Evolutionary conservation across 345 rosid species (phyloP), one percentile per base, ranked within the genome.

Genomic region (Eucalyptus erythrocorys): DNA sequence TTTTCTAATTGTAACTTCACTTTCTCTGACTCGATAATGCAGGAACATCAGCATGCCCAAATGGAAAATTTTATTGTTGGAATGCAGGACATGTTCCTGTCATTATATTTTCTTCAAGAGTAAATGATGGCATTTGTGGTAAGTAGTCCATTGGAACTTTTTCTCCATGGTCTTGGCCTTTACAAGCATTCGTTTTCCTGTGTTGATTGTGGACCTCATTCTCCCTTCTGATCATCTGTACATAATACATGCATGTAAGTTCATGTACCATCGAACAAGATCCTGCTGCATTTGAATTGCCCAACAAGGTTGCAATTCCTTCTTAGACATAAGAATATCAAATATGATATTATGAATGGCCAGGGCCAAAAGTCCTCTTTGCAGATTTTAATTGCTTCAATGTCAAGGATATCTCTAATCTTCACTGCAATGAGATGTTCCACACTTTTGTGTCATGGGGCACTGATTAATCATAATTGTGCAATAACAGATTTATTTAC

Each of bases 91-190:
- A 97, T 87, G 51, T 91, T 89, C 94, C 99, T 16, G 43, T 91
- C 42, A 13, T 91, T 82, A 51, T 97, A 50, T 98, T 94, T 91
- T 96, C 99, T 88, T 97, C 98, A n/a, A 95, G 97, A 92, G 99
- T 98, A 88, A 98, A 97, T 91, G 99, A 98, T 90, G 99, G 99
- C 32, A 94, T 98, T 50, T 97, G 99, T 86, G 99, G 99, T 98
- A 91, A 88, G 95, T 90, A 86, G 43, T 79, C 55, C 16, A 0
- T 50, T 30, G 59, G 48, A 85, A 85, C 27, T 48, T 68, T 42
- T 86, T 34, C 79, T 48, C 42, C 27, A 19, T 17, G 48, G 66
- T 61, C 40, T 82, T 85, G 61, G 19, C 84, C 34, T 40, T 17
- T 57, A 6, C 16, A 0, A 43, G 88, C 87, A 16, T 82, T 82